Base-by-base conservation (phyloP, 768 basidiomycete species). In the Agrocybe pediades region DNA sequence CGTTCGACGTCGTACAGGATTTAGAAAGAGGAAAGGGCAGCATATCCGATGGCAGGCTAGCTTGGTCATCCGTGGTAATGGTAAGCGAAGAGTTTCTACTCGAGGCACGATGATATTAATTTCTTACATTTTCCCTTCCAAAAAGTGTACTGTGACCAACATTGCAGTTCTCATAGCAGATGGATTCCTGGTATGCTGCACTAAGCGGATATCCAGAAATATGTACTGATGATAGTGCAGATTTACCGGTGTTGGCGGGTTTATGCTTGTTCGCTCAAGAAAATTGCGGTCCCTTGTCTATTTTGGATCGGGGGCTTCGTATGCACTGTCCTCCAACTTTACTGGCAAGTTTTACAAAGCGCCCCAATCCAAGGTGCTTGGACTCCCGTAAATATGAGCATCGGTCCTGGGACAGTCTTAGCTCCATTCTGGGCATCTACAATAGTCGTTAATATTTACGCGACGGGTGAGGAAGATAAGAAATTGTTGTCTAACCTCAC, bases 371-470 rank as follows among this genome's bases (percentile, higher is more conserved):
- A 39, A 0, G 9, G 36, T 40, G 33, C 46, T 0, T 60, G 59
- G 59, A 36, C 29, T 5, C 59, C 59, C 3, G 53, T 60, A 1
- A 60, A 60, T 21, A 60, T 56, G 55, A 41, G 21, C 16, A 27
- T 60, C 4, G 55, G 59, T 3, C 59, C 55, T 49, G 59, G 59
- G 16, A 60, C 53, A 0, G 47, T 60, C 41, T 30, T 60, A 27
- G 56, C 59, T 9, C 59, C 59, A 9, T 60, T 60, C 30, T 60
- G 59, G 59, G 55, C 41, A 16, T 52, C 49, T 3, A 56, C 59
- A 8, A 56, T 60, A 20, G 41, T 51, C 8, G 45, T 60, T 6
- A 60, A 60, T 49, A 23, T 51, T n/a, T 56, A 60, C 39, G 52
- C 59, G 2, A 60, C 59, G 23, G 45, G 59, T 56, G 29, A 41